Evolutionary conservation across 176 grass and related monocot genomes (phyloP), one percentile per base, ranked within the genome.

Genomic region (Metroxylon sagu): DNA sequence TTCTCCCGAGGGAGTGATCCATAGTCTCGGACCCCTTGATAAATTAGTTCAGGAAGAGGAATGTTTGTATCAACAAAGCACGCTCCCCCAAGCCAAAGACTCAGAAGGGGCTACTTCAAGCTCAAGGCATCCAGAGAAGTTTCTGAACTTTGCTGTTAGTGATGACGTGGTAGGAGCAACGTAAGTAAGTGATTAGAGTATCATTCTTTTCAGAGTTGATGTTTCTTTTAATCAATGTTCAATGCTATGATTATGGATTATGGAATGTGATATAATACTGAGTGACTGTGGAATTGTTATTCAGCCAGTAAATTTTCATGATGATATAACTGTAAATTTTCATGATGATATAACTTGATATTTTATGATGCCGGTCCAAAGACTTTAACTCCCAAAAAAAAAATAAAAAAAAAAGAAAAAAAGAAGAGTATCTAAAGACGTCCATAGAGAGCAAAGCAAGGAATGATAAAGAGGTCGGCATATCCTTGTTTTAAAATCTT

Each of bases 371-470:
- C 17, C 26, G 0, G 21, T 23, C 21, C 1, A 23, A 23, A 23
- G 1, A 23, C 21, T 23, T 23, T 23, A 23, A 23, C 1, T 23
- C 21, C n/a, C n/a, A n/a, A n/a, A n/a, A n/a, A n/a, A n/a, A n/a
- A n/a, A n/a, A n/a, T n/a, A n/a, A n/a, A n/a, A 23, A 23, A 23
- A 1, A 23, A 23, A 23, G 1, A 1, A 23, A 23, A 23, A 23
- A 1, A 23, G 1, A 23, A 83, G 93, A 92, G 50, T 86, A 92
- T 54, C 67, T 85, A 48, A 89, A 89, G 35, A 98, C 72, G 49
- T 98, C 93, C 6, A 78, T 88, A 66, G 76, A 88, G 57, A 92
- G 92, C 85, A 98, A 98, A 55, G 82, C 73, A 8, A 98, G 83
- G 68, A 83, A 89, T 52, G 88, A 88, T 58, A 98, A 85, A 69